phyloP scores from a whole-genome alignment of 805 yeast species.

The Candida arabinofermentans region DNA sequence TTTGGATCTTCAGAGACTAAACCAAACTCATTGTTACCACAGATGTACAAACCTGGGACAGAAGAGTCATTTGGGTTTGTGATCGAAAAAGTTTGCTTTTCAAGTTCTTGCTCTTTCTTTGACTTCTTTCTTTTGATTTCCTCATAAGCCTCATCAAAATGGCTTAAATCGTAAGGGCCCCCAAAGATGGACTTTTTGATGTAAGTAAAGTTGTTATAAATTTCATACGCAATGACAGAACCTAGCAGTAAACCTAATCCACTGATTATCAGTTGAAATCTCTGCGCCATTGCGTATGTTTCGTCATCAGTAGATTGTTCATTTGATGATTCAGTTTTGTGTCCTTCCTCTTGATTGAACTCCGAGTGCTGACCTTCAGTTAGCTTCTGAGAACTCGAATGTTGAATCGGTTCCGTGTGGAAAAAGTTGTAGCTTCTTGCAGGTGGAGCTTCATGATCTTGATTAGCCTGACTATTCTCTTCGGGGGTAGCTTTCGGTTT shows the following conservation, averaged over 20 bases:
- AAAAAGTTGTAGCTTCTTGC: too few relatives aligned
- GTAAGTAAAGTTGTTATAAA: constrained; percentile 36
- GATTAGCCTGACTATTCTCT: too few relatives aligned
- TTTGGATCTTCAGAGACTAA: constrained; percentile 28
- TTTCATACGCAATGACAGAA: constrained; percentile 38
- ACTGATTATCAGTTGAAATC: constrained; percentile 39
- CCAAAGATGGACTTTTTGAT: constrained; percentile 34
- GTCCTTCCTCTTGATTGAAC: too few relatives aligned
- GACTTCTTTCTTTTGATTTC: constrained; percentile 21
- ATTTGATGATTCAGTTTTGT: not conserved
- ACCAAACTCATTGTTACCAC: constrained; percentile 52
- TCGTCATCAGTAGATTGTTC: constrained; percentile 8
- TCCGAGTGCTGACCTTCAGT: not conserved
- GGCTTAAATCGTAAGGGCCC: constrained; percentile 29
- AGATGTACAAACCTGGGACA: constrained; percentile 57
- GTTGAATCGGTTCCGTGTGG: too few relatives aligned
- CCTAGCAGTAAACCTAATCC: constrained; percentile 40
- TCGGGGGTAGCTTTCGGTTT: not conserved
- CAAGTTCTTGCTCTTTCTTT: constrained; percentile 15
- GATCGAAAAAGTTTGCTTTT: constrained; percentile 19
- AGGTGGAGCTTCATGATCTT: too few relatives aligned
- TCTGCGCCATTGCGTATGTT: constrained; percentile 39
- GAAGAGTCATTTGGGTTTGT: constrained; percentile 35
- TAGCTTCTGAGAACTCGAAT: not conserved
- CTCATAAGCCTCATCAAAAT: constrained; percentile 38